Evolutionary conservation across 2,329 filamentous ascomycete genomes (phyloP).

Genomic region (Aspergillus sp.): DNA sequence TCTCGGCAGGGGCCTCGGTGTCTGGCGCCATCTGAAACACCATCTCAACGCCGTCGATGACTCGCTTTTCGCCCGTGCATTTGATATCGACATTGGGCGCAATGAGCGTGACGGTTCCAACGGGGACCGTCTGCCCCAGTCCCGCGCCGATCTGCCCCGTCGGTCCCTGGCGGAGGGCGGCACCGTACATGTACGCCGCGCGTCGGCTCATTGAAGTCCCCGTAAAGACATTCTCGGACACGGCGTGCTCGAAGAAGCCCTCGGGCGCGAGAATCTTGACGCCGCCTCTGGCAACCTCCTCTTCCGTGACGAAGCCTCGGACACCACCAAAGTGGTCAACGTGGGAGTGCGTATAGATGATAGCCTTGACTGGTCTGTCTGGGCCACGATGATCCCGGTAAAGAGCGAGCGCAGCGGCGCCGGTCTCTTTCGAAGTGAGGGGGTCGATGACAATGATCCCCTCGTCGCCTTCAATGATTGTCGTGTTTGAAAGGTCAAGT

Average conservation of each 20-base stretch:
- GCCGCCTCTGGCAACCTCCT: conserved; percentile 1
- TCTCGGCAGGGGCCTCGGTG: conserved; percentile 43
- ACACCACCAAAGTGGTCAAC: conserved; percentile 39
- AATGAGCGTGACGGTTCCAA: conserved; percentile 32
- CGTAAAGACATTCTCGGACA: conserved; percentile 40
- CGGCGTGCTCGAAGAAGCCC: conserved; percentile 39
- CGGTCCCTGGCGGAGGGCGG: conserved; percentile 23
- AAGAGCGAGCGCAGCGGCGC: conserved; percentile 29
- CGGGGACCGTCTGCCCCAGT: conserved; percentile 30
- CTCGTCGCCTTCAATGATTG: conserved; percentile 34
- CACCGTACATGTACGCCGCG: conserved; percentile 42
- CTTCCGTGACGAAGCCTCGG: conserved; percentile 11
- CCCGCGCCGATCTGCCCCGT: conserved; percentile 38
- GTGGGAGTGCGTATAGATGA: conserved; percentile 44
- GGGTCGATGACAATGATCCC: conserved; percentile 41
- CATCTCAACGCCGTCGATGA: conserved; percentile 37
- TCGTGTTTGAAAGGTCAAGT: conserved; percentile 42
- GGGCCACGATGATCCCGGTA: conserved; percentile 25
- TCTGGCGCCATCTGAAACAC: conserved; percentile 42
- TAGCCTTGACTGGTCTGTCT: conserved; percentile 24
- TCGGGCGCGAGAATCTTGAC: conserved; percentile 32
- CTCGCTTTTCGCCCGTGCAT: conserved; percentile 26
- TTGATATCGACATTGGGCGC: conserved; percentile 33
- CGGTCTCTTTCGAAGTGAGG: conserved; percentile 35
- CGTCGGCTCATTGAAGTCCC: conserved; percentile 39